Evolutionary conservation across 176 grass and related monocot species (phyloP), one percentile per base, ranked within the genome.

Genomic region (Lolium multiflorum): DNA sequence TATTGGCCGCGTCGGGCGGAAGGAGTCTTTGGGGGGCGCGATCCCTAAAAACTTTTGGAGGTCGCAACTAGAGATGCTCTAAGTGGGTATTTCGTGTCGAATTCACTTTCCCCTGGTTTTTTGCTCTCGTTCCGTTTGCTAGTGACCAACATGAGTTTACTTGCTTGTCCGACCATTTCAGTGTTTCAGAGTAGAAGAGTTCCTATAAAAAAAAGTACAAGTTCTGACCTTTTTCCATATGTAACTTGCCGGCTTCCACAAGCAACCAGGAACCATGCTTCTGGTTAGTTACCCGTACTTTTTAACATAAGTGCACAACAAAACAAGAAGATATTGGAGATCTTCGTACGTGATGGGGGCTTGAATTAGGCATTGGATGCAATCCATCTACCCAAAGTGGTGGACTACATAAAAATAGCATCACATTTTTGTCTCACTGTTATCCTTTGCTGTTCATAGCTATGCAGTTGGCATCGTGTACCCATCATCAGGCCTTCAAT

Each of bases 351-450:
- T 11, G 7, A 26, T 28, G 25, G 14, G 10, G 26, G 22, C 25
- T 52, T 52, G 3, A 18, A 25, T 20, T 31, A 18, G 47, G 47
- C 24, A 64, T 65, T 52, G 58, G 46, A 76, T 15, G 58, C 17
- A 57, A 75, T 65, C 82, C 46, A 59, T 83, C 74, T 66, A 79
- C 18, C 44, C 74, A 58, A 79, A 84, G 26, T 64, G 58, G 82
- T 91, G 84, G 63, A 62, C 79, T n/a, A 54, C 25, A 88, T 49
- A 80, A 59, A 90, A 90, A 64, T 49, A 85, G 50, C 37, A 54
- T 47, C 14, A 6, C 15, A 12, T 87, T 80, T 73, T 86, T 67
- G 63, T 74, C 47, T 59, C 57, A 24, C 72, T 17, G 39, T 70
- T 77, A 74, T 14, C 14, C 4, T 39, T 66, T n/a, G 64, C 79